Evolutionary conservation across 2,329 filamentous ascomycete genomes (phyloP).

Genomic region (Metarhizium album): DNA sequence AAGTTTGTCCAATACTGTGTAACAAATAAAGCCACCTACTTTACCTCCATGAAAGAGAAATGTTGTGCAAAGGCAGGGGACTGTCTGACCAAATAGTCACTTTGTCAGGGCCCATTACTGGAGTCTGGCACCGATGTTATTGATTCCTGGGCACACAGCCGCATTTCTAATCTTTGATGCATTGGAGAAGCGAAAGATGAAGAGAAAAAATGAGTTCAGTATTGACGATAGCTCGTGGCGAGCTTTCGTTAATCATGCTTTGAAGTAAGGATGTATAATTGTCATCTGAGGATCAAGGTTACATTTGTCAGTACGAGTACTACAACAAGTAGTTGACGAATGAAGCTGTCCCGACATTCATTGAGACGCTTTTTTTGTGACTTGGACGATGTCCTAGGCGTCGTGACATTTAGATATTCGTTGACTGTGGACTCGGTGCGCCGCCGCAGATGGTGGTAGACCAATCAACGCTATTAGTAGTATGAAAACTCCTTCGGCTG

Average conservation of each 20-base stretch:
- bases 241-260: slow-evolving; percentile 17
- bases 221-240: slow-evolving; percentile 11
- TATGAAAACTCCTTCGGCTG: no score
- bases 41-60: slow-evolving; percentile 12
- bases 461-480: no score
- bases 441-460: no score
- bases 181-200: slow-evolving; percentile 19
- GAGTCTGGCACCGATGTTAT: slow-evolving; percentile 12
- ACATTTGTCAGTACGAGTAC: no score
- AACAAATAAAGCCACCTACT: slow-evolving; percentile 17
- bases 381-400: no score
- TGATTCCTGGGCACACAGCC: slow-evolving; percentile 12
- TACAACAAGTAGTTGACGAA: no score
- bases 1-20: slow-evolving; percentile 19
- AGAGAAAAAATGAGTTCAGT: slow-evolving; percentile 17
- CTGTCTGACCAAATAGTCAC: slow-evolving; percentile 12
- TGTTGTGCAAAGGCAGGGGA: slow-evolving; percentile 10
- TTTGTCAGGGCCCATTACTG: slow-evolving; percentile 12
- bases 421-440: no score
- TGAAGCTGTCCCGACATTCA: no score
- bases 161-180: slow-evolving; percentile 17
- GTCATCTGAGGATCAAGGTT: no score
- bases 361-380: no score
- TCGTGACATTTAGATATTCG: no score
- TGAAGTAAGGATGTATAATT: no score